Conservation (phyloP, 2,329 filamentous ascomycete species). For the Nothophaeocryptopus gaeumannii region DNA sequence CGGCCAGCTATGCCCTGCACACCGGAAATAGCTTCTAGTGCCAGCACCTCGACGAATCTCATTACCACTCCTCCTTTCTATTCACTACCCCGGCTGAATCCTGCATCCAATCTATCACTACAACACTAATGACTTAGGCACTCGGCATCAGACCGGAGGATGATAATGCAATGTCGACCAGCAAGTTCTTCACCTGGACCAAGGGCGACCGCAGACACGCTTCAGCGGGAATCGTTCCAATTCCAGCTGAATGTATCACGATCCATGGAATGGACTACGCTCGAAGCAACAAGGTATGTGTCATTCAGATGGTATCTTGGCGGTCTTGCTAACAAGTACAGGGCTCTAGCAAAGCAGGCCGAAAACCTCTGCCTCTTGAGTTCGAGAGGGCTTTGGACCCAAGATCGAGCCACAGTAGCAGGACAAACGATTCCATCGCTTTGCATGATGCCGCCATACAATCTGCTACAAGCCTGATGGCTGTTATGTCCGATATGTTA, state of each 20-base stretch:
- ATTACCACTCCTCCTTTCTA: neutral
- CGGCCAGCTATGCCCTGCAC: neutral
- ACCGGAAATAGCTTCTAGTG: neutral
- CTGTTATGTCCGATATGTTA: constrained; percentile 44
- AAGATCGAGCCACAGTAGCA: constrained; percentile 9
- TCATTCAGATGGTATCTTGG: neutral
- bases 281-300: constrained; percentile 20
- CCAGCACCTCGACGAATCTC: neutral
- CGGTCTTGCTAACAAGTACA: constrained; percentile 7
- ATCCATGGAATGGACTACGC: constrained; percentile 29
- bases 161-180: constrained; percentile 34
- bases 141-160: neutral
- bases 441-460: constrained; percentile 34
- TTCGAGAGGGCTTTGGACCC: constrained; percentile 17
- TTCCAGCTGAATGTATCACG: constrained; percentile 32
- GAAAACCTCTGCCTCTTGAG: constrained; percentile 28
- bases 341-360: constrained; percentile 20
- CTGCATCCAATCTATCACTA: neutral
- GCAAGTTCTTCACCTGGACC: constrained; percentile 46
- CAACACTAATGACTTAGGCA: too few species aligned
- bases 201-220: constrained; percentile 38
- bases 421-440: constrained; percentile 25
- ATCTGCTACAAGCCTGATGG: constrained; percentile 37
- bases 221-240: constrained; percentile 40
- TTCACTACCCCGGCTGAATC: neutral